These are phyloP conservation scores for Suillus lakei DNA, from an alignment of 768 basidiomycete genomes.

Conservation along the genomic window DNA sequence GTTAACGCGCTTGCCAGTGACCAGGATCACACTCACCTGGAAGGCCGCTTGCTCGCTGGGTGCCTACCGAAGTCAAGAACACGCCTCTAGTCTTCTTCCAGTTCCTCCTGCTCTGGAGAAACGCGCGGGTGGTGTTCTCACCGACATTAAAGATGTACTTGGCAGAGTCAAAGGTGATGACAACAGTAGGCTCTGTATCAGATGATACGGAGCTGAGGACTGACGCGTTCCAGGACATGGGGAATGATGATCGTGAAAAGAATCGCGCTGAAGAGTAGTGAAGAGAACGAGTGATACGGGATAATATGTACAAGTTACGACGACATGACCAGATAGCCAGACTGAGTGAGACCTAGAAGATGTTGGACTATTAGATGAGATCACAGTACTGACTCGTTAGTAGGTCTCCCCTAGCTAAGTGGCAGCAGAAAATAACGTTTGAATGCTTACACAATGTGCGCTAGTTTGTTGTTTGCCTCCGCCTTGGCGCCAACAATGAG, in stretches of 20 bases:
- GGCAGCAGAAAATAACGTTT: no score
- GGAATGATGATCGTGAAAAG: neutral
- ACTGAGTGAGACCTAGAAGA: neutral
- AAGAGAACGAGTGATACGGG: neutral
- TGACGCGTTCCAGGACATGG: constrained; percentile 67
- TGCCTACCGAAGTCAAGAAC: constrained; percentile 71
- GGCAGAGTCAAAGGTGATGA: constrained; percentile 74
- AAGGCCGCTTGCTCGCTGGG: constrained; percentile 71
- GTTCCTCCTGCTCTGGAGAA: constrained; percentile 66
- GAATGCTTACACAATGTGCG: no score
- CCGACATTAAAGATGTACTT: constrained; percentile 91
- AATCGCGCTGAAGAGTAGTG: neutral
- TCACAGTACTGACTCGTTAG: no score
- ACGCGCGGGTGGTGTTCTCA: constrained; percentile 78
- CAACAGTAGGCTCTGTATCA: constrained; percentile 82
- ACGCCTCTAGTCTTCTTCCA: constrained; percentile 71
- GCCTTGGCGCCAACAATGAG: no score
- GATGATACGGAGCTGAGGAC: constrained; percentile 62
- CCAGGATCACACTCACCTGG: constrained; percentile 55
- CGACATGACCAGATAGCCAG: constrained; percentile 2
- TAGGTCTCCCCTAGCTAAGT: no score
- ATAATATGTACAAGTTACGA: neutral
- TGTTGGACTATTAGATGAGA: neutral
- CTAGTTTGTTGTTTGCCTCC: no score
- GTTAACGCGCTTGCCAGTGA: neutral